These are phyloP conservation scores for Magnusiomyces magnusii DNA, from an alignment of 1,139 yeast genomes.

Conservation along the genomic window DNA sequence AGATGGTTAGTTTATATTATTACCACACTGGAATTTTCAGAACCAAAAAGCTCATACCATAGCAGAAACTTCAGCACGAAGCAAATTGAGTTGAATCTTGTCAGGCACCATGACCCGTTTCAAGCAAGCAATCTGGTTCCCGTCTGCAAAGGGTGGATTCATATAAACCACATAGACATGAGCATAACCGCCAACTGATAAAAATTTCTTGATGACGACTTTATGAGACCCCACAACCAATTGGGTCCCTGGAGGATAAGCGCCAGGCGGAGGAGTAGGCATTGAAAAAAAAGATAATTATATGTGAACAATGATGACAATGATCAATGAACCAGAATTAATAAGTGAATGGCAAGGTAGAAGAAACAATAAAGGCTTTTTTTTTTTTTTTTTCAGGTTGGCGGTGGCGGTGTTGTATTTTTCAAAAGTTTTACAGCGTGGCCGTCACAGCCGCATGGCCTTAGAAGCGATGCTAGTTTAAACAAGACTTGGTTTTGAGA, in stretches of 20 bases:
- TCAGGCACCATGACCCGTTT: constrained; percentile 73
- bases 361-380: no score
- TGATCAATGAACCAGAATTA: no score
- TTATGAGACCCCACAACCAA: constrained; percentile 62
- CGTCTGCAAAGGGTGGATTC: constrained; percentile 37
- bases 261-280: constrained; percentile 37
- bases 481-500: no score
- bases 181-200: constrained; percentile 74
- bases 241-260: constrained; percentile 58
- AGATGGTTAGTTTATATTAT: no score
- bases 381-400: no score
- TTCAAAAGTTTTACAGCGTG: neutral
- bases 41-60: constrained; percentile 37
- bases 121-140: constrained; percentile 44
- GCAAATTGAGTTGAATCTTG: constrained; percentile 55
- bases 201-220: constrained; percentile 49
- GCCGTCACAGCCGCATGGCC: neutral
- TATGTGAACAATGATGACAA: no score
- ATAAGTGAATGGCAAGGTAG: no score
- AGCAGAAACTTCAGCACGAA: constrained; percentile 74
- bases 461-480: neutral
- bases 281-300: neutral
- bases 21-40: no score
- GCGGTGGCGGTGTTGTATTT: neutral
- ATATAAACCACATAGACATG: constrained; percentile 63